Base-by-base conservation (phyloP, 139 green algal species). In the Raphidocelis subcapitata region DNA sequence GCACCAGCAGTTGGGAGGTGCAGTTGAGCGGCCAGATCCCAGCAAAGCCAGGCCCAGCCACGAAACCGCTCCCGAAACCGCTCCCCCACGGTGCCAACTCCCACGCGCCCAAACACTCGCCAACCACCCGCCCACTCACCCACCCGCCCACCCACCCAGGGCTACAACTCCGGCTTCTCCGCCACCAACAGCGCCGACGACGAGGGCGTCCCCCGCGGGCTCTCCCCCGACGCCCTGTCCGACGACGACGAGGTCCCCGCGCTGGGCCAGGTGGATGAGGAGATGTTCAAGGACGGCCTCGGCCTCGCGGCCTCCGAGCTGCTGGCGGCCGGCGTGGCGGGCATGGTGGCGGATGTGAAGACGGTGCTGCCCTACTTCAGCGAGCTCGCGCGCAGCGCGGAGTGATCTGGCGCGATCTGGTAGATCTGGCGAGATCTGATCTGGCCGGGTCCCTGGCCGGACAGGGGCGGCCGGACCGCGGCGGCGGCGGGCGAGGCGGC, bases 101-200 rank as follows among this genome's bases (percentile, higher is more conserved):
- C 29, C 4, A 12, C 29, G 20, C 15, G 61, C 26, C 14, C 21
- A 41, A 21, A 67, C 41, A 20, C 8, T 49, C 12, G 41, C 41
- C 8, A 49, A 8, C 8, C 41, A 49, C 8, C 41, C 41, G 41
- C 41, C 41, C 41, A 12, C 41, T 49, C 41, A 8, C 41, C 41
- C 8, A 8, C 41, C 41, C 41, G 41, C 41, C 41, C 41, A 8
- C 3, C 28, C 66, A 23, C 37, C n/a, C 49, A 83, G 49, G 89
- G 90, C 24, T 95, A 93, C 84, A 93, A 95, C 81, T 82, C 87
- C 54, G 83, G 83, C 35, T 65, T 89, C 28, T 62, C 33, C 15
- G 79, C 76, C 15, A 59, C 54, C 21, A 28, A 16, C 35, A 46
- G 26, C 47, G 26, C 24, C 37, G 28, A 71, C 5, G 54, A 76